Base-by-base conservation (phyloP, 345 rosid species). In the Toxicodendron radicans region DNA sequence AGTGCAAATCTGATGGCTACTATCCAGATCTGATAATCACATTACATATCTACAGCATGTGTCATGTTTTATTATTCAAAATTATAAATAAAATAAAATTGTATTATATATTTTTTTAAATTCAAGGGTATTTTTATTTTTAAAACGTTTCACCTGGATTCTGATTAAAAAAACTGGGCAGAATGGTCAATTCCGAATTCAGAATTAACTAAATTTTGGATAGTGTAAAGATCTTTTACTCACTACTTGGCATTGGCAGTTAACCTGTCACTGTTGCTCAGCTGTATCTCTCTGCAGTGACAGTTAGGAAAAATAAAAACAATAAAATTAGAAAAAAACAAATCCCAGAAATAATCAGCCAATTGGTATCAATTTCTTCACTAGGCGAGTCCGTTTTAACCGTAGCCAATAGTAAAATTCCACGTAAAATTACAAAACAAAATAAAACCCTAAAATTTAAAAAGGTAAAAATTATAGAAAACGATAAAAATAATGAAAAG, bases 191-290 rank as follows among this genome's bases (percentile, higher is more conserved):
- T 35, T 35, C 41, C 35, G 1, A 32, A n/a, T n/a, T n/a, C n/a
- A n/a, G n/a, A n/a, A n/a, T n/a, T n/a, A n/a, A n/a, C n/a, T n/a
- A 27, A 27, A 27, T 27, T 27, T 27, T 27, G 2, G 30, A n/a
- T n/a, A n/a, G n/a, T n/a, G 30, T 0, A 27, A 27, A 27, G 2
- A 27, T 27, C 30, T 27, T 27, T 27, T 27, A 27, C 2, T 27
- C 30, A 27, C 30, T 27, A 27, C 30, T 46, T 13, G 68, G 24
- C 53, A 65, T 46, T 13, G 68, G 24, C 53, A 65, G 68, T 64
- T 64, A 64, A 64, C 9, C 54, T 65, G 68, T 65, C 68, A 21
- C n/a, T 65, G 5, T 45, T 65, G 10, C 18, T 65, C 68, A 1
- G 32, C 54, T 7, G 54, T 27, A 27, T 27, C 30, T 27, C 30